phyloP scores from a whole-genome alignment of 2,329 filamentous ascomycete species.

The Microascus cirrosus region DNA sequence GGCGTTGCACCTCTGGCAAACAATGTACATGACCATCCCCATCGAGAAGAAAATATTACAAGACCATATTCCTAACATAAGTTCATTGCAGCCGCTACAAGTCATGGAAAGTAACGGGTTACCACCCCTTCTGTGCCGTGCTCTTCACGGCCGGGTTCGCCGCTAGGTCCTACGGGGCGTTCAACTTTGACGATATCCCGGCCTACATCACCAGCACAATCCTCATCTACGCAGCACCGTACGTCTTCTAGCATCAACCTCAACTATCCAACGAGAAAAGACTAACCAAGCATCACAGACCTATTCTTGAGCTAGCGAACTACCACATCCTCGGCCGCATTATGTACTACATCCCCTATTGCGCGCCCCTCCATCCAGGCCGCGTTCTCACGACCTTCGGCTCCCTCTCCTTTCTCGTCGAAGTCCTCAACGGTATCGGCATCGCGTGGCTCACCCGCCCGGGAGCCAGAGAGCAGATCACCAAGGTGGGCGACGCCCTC shows the following conservation, averaged over 20 bases:
- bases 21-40: constrained; percentile 25
- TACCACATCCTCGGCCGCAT: constrained; percentile 53
- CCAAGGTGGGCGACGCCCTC: constrained; percentile 23
- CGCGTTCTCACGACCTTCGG: constrained; percentile 35
- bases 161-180: constrained; percentile 37
- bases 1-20: constrained; percentile 28
- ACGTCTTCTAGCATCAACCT: constrained; percentile 10
- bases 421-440: constrained; percentile 32
- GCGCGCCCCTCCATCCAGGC: constrained; percentile 38
- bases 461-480: constrained; percentile 12
- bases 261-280: not conserved
- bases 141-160: constrained; percentile 43
- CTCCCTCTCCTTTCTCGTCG: constrained; percentile 30
- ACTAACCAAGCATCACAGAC: constrained; percentile 21
- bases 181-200: constrained; percentile 28
- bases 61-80: too few relatives aligned
- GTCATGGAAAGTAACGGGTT: constrained; percentile 34
- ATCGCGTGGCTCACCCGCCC: constrained; percentile 27
- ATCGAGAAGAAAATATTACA: constrained; percentile 1
- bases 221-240: constrained; percentile 24
- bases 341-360: constrained; percentile 50
- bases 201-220: constrained; percentile 26
- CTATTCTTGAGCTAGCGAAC: constrained; percentile 51
- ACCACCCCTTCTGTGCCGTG: constrained; percentile 37
- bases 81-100: constrained; percentile 31